Conservation (phyloP, 2,329 filamentous ascomycete genomes). For the Diaporthe aspalathi region DNA sequence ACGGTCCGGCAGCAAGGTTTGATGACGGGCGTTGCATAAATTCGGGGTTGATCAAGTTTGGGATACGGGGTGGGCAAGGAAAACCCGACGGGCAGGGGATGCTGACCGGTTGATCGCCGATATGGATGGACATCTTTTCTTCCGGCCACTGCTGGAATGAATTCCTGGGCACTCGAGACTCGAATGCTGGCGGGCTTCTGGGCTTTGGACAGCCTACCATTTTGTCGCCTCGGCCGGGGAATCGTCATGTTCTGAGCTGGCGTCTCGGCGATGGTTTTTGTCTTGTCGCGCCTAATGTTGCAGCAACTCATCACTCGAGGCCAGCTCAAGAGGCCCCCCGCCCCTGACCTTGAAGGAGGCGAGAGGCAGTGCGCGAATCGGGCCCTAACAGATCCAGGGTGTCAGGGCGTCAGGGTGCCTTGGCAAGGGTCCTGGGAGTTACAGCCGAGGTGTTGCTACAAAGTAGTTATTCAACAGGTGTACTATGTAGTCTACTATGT, state of each 20-base stretch:
- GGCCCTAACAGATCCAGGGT: constrained; percentile 27
- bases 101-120: constrained; percentile 13
- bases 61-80: constrained; percentile 14
- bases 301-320: background rate
- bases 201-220: background rate
- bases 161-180: background rate
- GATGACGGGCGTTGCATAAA: constrained; percentile 19
- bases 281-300: background rate
- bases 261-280: background rate
- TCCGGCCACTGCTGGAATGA: too few relatives aligned
- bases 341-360: constrained; percentile 18
- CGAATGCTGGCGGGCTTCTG: background rate
- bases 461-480: background rate
- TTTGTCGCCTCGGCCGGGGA: background rate
- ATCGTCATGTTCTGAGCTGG: background rate
- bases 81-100: constrained; percentile 1
- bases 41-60: background rate
- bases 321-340: background rate
- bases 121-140: background rate
- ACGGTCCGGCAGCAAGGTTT: constrained; percentile 8
- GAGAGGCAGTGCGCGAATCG: background rate
- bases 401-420: constrained; percentile 20
- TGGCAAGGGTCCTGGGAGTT: constrained; percentile 22
- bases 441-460: constrained; percentile 8
- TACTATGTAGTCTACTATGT: too few relatives aligned